Evolutionary conservation across 2,329 filamentous ascomycete species (phyloP).

Genomic region (Colletotrichum limetticola): DNA sequence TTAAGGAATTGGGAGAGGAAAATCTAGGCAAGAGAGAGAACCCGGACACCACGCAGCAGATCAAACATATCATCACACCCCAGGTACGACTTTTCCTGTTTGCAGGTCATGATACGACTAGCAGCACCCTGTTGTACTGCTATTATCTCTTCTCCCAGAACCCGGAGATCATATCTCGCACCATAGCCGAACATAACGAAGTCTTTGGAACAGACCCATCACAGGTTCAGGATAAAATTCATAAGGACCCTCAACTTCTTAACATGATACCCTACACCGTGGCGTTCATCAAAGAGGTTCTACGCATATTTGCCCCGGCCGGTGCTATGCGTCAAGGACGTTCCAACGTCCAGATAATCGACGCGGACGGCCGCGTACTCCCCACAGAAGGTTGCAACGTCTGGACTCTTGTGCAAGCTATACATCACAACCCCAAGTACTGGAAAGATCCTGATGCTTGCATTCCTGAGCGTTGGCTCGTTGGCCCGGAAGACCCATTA

Average conservation of each 20-base stretch:
- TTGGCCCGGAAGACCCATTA: slow-evolving; percentile 23
- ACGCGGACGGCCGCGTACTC: slow-evolving; percentile 53
- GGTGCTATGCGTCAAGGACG: slow-evolving; percentile 52
- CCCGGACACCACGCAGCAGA: not conserved
- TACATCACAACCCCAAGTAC: slow-evolving; percentile 51
- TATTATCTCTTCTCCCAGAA: slow-evolving; percentile 40
- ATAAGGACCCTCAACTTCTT: slow-evolving; percentile 54
- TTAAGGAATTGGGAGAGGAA: not conserved
- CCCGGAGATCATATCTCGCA: slow-evolving; percentile 37
- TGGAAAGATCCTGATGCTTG: slow-evolving; percentile 57
- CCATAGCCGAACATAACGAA: slow-evolving; percentile 45
- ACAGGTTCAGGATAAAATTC: slow-evolving; percentile 50
- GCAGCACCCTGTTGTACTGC: slow-evolving; percentile 40
- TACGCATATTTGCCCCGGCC: slow-evolving; percentile 64
- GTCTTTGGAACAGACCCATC: slow-evolving; percentile 57
- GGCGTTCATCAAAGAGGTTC: slow-evolving; percentile 65
- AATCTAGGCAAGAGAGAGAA: not conserved
- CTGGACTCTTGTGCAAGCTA: slow-evolving; percentile 49
- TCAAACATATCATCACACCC: slow-evolving; percentile 34
- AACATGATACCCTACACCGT: slow-evolving; percentile 62
- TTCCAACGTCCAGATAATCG: slow-evolving; percentile 49
- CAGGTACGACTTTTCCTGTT: slow-evolving; percentile 47
- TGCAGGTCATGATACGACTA: slow-evolving; percentile 47
- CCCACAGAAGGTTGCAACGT: slow-evolving; percentile 56
- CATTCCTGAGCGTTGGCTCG: slow-evolving; percentile 58